phyloP scores from a whole-genome alignment of 2,329 filamentous ascomycete genomes.

The Botrytis aclada region DNA sequence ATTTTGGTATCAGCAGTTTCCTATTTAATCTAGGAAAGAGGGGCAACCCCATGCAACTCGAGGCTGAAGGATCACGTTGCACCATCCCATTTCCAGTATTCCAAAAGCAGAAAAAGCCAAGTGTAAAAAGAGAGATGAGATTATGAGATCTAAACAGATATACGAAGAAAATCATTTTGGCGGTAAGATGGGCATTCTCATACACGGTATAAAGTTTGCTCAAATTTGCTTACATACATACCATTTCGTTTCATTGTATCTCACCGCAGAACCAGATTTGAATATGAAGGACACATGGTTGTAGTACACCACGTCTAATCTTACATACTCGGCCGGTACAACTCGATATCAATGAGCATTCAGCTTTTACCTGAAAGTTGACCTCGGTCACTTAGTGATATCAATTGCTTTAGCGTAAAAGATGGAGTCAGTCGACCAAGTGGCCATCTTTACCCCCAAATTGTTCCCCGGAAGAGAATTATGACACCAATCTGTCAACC shows the following conservation, averaged over 20 bases:
- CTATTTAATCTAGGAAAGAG: neutral
- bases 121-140: neutral
- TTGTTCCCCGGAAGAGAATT: neutral
- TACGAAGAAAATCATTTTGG: neutral
- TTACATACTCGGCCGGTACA: slow-evolving; percentile 5
- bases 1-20: slow-evolving; percentile 2
- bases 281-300: neutral
- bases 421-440: slow-evolving; percentile 5
- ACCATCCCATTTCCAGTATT: neutral
- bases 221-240: neutral
- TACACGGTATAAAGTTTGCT: neutral
- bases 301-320: slow-evolving; percentile 8
- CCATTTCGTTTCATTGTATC: neutral
- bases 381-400: slow-evolving; percentile 2
- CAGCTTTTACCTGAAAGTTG: slow-evolving; percentile 11
- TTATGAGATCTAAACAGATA: slow-evolving; percentile 1
- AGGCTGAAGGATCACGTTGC: slow-evolving; percentile 15
- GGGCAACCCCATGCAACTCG: neutral
- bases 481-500: neutral
- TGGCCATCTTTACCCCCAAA: slow-evolving; percentile 8
- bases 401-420: slow-evolving; percentile 10
- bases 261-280: neutral
- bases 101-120: neutral
- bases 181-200: neutral
- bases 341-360: slow-evolving; percentile 4